Evolutionary conservation across 1,139 yeast species (phyloP), one percentile per base, ranked within the genome.

Genomic region (Pichia sp.): DNA sequence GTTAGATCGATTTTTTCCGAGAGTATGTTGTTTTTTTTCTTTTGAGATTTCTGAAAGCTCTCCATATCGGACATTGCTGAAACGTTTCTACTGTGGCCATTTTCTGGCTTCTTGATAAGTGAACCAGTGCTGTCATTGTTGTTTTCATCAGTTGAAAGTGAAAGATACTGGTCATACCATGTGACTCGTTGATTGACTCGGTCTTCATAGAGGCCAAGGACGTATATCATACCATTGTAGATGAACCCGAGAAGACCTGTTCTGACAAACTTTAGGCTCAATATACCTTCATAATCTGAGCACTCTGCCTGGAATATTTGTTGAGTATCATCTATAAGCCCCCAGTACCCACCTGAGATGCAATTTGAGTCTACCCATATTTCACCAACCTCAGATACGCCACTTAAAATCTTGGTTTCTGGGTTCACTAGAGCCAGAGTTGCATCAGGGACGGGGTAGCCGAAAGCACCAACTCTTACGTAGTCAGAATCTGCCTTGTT

Each of bases 281-380:
- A 56, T 3, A 67, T 60, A 0, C 91, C 88, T 44, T 71, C 70
- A 28, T 79, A 77, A 47, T 80, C 88, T 24, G 74, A 65, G 51
- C 94, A 82, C 43, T 74, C 74, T 0, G 95, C 95, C 52, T 82
- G 94, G 58, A 86, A 86, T 2, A 85, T 81, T 48, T 69, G 71
- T 42, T 75, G 79, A 0, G 94, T 81, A 38, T 83, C 94, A 12
- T 67, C 65, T 1, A 68, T 67, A 30, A 81, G 60, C 0, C 86
- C 91, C 77, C 86, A 86, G 52, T 83, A 85, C 0, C 95, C 95
- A 7, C 95, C 95, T 5, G 91, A 77, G 6, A 86, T 62, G 41
- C 94, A 82, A 3, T 91, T 94, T 41, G 88, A 77, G 53, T 86
- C 95, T 17, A 91, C 84, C 98, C 98, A 93, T 23, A 91, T 81